Percentiles rank a stretch among this genome's conserved stretches.
Conservation (phyloP, 208 protist genomes). For the Crithidia acanthocephali region DNA sequence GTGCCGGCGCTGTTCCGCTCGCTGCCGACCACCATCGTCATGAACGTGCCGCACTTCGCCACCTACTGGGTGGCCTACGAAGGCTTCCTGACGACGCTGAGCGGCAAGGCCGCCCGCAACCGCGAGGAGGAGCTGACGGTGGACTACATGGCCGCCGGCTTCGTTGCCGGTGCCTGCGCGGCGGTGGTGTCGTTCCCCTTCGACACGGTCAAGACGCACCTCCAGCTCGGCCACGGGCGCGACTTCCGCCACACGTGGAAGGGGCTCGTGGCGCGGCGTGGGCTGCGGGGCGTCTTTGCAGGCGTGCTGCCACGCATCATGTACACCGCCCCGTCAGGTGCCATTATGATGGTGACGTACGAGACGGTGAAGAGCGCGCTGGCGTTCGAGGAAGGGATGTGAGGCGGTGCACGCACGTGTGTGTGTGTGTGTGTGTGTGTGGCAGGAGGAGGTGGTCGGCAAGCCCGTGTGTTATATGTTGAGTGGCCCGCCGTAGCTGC, state of each 20-base stretch:
- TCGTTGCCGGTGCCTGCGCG: slow-evolving; percentile 81
- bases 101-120: slow-evolving; percentile 50
- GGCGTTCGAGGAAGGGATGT: slow-evolving; percentile 12
- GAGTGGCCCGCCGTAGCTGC: too few species aligned
- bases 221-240: slow-evolving; percentile 78
- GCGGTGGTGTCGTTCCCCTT: slow-evolving; percentile 93
- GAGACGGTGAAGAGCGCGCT: slow-evolving; percentile 80
- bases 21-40: slow-evolving; percentile 89
- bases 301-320: slow-evolving; percentile 88
- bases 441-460: not conserved
- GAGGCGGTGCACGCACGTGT: not conserved
- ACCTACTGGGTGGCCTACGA: slow-evolving; percentile 95
- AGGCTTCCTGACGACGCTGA: slow-evolving; percentile 41
- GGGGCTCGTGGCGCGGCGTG: slow-evolving; percentile 43
- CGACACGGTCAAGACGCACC: slow-evolving; percentile 91
- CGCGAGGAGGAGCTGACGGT: slow-evolving; percentile 44
- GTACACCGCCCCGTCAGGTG: slow-evolving; percentile 88
- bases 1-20: slow-evolving; percentile 79
- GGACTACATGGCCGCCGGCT: slow-evolving; percentile 79
- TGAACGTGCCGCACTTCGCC: slow-evolving; percentile 94
- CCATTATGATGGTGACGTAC: slow-evolving; percentile 95
- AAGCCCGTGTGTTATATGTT: too few species aligned
- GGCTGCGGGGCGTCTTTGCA: slow-evolving; percentile 63
- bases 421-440: not conserved
- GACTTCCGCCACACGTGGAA: slow-evolving; percentile 26